Conservation (phyloP, 768 basidiomycete species). For the Glaciozyma martinii region DNA sequence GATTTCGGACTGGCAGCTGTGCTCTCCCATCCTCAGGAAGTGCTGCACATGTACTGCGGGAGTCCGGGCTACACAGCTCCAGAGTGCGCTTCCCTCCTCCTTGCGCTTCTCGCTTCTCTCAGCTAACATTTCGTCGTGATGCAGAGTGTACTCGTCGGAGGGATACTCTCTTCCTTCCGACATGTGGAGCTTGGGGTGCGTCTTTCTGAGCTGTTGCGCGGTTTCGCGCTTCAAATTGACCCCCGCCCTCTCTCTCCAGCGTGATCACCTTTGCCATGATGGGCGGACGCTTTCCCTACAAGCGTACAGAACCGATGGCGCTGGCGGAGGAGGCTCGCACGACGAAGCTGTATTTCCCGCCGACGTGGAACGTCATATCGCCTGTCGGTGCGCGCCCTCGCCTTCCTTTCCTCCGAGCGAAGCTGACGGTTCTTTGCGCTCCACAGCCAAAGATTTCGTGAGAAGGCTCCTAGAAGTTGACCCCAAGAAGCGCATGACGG, state of each 20-base stretch:
- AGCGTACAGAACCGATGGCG: conserved; percentile 20
- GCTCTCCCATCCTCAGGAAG: neutral
- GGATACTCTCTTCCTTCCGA: conserved; percentile 27
- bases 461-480: conserved; percentile 15
- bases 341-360: conserved; percentile 27
- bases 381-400: conserved; percentile 2
- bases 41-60: conserved; percentile 16
- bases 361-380: conserved; percentile 19
- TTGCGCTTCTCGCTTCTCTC: neutral
- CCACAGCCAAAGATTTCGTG: conserved; percentile 29
- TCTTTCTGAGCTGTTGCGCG: neutral
- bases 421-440: too few relatives aligned
- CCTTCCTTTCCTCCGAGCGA: neutral
- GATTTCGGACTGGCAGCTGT: conserved; percentile 29
- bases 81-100: conserved; percentile 7
- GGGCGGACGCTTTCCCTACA: conserved; percentile 27
- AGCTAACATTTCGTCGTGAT: neutral
- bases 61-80: conserved; percentile 26
- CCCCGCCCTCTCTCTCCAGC: neutral
- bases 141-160: neutral
- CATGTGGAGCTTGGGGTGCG: conserved; percentile 26
- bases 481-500: conserved; percentile 12
- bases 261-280: conserved; percentile 7
- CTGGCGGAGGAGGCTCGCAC: conserved; percentile 25
- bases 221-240: neutral